phyloP scores from a whole-genome alignment of 805 yeast species.

The Nakazawaea ambrosiae region DNA sequence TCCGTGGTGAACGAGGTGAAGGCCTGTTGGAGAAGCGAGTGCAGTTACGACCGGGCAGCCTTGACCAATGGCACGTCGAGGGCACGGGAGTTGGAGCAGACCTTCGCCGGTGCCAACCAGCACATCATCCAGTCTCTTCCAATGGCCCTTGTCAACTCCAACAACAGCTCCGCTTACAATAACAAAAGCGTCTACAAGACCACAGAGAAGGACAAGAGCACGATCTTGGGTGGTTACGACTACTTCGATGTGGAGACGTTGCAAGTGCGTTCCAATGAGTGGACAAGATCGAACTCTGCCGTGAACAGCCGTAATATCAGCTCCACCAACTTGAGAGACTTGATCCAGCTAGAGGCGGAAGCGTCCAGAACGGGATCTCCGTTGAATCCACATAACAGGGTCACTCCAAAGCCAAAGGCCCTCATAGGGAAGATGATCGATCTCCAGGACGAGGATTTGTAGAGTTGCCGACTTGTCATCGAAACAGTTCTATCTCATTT shows the following conservation, averaged over 20 bases:
- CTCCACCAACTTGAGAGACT: conserved; percentile 14
- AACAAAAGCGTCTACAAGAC: background rate
- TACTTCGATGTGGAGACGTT: conserved; percentile 54
- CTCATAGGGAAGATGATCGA: conserved; percentile 7
- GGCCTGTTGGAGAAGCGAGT: conserved; percentile 23
- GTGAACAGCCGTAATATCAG: conserved; percentile 21
- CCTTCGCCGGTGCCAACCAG: conserved; percentile 10
- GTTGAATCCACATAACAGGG: conserved; percentile 1
- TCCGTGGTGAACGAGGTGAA: conserved; percentile 42
- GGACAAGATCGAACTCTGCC: conserved; percentile 16
- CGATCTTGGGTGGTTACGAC: conserved; percentile 52
- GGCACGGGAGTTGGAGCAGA: conserved; percentile 8
- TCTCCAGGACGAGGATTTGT: conserved; percentile 8
- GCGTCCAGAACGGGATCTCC: conserved; percentile 3
- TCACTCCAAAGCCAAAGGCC: background rate
- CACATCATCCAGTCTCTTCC: conserved; percentile 25
- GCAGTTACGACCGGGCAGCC: background rate
- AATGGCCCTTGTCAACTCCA: conserved; percentile 24
- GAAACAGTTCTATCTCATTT: background rate
- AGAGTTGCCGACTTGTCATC: background rate
- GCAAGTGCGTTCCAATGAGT: conserved; percentile 33
- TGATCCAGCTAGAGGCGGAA: conserved; percentile 4
- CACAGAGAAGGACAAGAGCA: conserved; percentile 15
- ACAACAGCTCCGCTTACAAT: conserved; percentile 14
- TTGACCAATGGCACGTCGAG: conserved; percentile 7